Base-by-base conservation (phyloP, 2,329 filamentous ascomycete genomes). In the Aspergillus bombycis region DNA sequence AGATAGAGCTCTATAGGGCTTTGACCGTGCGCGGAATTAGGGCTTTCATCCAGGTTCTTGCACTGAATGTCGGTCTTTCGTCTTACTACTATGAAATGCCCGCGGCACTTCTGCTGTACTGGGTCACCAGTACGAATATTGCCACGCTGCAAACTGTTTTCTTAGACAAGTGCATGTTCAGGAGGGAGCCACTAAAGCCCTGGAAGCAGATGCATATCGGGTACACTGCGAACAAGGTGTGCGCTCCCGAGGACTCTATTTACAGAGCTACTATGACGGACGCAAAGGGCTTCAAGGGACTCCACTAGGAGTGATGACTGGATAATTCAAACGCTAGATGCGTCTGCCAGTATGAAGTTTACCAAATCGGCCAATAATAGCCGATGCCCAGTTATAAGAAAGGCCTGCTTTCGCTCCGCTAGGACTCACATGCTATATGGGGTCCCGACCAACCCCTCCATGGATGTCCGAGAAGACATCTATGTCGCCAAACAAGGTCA, bases 81-180 rank as follows among this genome's bases (percentile, higher is more conserved):
- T 68, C 70, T 14, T 78, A 68, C 48, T 32, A 68, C 26, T 68
- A 70, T 64, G 67, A 79, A 41, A 72, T 83, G 64, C 83, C 83
- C 6, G 71, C 72, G 32, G 82, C 79, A 0, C 73, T 85, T 62
- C 68, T 84, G 69, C 67, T 84, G 8, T 85, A 85, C 67, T 85
- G 83, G 83, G 80, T 83, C 36, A 78, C 76, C 4, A 83, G 80
- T 62, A 77, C 76, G 32, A 72, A 76, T 63, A 65, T 80, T 50
- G 81, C 80, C 46, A 80, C 76, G 36, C 58, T 77, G 19, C 82
- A 84, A 68, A 73, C 71, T 4, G 65, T 68, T 58, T 28, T 81
- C 21, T 63, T 84, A 65, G 75, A 80, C 26, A 78, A 73, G 56
- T 70, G 78, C 30, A 77, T 82, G 73, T 78, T 79, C 26, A 62